A percentile compares a stretch with the other conserved stretches of the same genome.
Conservation (phyloP, 495 filamentous ascomycete species). For the Penicillium mononematosum region DNA sequence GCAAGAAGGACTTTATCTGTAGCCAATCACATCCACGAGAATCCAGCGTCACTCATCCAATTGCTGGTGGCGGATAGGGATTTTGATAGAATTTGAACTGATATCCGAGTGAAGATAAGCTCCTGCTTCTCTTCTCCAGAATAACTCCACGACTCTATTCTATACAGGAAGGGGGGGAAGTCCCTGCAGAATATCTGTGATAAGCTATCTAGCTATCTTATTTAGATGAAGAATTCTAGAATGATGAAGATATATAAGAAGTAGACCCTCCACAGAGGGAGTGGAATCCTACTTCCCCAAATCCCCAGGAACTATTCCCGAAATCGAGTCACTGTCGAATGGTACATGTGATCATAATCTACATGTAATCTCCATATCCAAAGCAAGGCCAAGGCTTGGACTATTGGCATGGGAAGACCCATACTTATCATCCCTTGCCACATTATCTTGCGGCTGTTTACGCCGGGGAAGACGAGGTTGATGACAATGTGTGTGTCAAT, state of each 20-base stretch:
- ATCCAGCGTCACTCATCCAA: conserved; percentile 12
- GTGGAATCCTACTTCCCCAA: conserved; percentile 2
- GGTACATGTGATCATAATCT: neutral
- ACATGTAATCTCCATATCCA: neutral
- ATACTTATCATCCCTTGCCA: conserved; percentile 1
- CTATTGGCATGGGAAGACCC: neutral
- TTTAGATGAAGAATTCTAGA: too few species aligned
- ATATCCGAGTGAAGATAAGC: conserved; percentile 1
- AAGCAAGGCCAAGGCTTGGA: neutral
- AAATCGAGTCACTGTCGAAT: neutral
- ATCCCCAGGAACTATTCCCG: conserved; percentile 11
- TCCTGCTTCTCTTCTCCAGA: neutral
- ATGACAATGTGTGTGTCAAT: neutral
- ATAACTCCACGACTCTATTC: neutral
- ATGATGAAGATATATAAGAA: neutral
- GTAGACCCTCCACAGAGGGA: neutral
- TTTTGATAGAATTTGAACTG: neutral
- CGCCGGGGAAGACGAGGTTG: neutral
- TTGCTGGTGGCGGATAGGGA: conserved; percentile 8
- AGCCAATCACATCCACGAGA: conserved; percentile 7
- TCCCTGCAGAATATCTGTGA: neutral
- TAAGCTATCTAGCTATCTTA: neutral
- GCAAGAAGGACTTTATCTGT: conserved; percentile 16
- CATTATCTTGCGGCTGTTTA: neutral
- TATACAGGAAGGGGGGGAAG: neutral